Evolutionary conservation across 768 basidiomycete species (phyloP).

Genomic region (Suillus alpinus): DNA sequence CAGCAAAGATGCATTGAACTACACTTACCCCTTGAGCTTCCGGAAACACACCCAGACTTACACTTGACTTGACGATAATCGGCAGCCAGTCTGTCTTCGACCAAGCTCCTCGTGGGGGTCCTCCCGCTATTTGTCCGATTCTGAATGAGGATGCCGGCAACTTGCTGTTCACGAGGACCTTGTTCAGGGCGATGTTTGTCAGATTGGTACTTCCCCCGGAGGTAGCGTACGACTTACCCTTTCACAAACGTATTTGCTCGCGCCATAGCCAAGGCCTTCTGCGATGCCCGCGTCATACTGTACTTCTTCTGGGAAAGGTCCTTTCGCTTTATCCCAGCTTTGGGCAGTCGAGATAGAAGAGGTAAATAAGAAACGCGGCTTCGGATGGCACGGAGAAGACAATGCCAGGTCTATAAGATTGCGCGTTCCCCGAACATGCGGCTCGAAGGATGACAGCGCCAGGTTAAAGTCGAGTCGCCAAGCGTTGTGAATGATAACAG

Average conservation of each 20-base stretch:
- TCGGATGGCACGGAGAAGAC: conserved; percentile 18
- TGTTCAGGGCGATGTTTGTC: background rate
- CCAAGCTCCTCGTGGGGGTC: conserved; percentile 22
- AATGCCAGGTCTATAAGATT: conserved; percentile 37
- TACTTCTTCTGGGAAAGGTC: conserved; percentile 26
- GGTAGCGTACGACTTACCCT: background rate
- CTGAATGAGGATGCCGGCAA: conserved; percentile 26
- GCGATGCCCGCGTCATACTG: conserved; percentile 24
- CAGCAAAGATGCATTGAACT: background rate
- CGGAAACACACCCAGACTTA: conserved; percentile 26
- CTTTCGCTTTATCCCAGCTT: background rate
- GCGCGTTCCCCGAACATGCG: conserved; percentile 37
- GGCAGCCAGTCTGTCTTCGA: conserved; percentile 32
- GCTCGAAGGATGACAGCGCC: conserved; percentile 44
- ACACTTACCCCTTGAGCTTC: conserved; percentile 31
- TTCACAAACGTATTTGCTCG: conserved; percentile 20
- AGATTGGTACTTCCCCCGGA: conserved; percentile 10
- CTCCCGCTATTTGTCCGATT: conserved; percentile 13
- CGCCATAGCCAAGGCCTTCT: conserved; percentile 31
- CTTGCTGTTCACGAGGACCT: conserved; percentile 19
- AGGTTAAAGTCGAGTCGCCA: conserved; percentile 48
- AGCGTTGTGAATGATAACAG: conserved; percentile 39
- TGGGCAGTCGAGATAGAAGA: conserved; percentile 27
- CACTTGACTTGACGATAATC: conserved; percentile 27
- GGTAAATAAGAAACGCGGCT: conserved; percentile 34